Evolutionary conservation across 257 asterid species (phyloP).

Genomic region (Solanum commersonii): DNA sequence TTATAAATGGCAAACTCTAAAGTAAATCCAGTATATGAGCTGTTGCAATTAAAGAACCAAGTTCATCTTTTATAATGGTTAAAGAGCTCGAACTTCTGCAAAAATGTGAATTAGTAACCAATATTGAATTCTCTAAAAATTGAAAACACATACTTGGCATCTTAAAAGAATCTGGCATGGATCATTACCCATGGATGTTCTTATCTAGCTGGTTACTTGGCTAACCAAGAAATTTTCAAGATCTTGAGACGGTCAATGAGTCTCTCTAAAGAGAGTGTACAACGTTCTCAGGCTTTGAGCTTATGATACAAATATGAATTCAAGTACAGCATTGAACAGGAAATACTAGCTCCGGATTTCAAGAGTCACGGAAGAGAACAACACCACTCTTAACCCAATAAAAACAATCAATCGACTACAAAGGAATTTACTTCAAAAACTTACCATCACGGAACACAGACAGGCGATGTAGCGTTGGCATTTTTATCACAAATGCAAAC

Average conservation of each 20-base stretch:
- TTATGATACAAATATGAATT: background rate
- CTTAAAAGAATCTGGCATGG: background rate
- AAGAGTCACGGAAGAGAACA: background rate
- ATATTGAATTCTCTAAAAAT: background rate
- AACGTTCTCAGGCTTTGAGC: background rate
- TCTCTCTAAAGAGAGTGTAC: background rate
- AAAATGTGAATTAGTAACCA: background rate
- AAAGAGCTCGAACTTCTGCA: background rate
- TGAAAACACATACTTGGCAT: background rate
- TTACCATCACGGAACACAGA: constrained; percentile 99
- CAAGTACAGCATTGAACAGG: background rate
- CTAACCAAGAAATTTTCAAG: background rate
- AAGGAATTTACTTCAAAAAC: constrained; percentile 15
- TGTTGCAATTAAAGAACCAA: background rate
- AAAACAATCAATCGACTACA: background rate
- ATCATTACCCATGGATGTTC: background rate
- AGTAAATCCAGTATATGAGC: background rate
- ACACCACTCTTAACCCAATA: background rate
- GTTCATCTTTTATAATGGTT: background rate
- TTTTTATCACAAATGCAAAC: constrained; percentile 93
- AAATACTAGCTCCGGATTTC: background rate
- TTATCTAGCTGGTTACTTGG: background rate
- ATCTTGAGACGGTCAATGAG: background rate
- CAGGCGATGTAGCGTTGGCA: constrained; percentile 90
- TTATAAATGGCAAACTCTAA: background rate